Conservation (phyloP, 2,329 filamentous ascomycete genomes). For the Paecilomyces variotii region DNA sequence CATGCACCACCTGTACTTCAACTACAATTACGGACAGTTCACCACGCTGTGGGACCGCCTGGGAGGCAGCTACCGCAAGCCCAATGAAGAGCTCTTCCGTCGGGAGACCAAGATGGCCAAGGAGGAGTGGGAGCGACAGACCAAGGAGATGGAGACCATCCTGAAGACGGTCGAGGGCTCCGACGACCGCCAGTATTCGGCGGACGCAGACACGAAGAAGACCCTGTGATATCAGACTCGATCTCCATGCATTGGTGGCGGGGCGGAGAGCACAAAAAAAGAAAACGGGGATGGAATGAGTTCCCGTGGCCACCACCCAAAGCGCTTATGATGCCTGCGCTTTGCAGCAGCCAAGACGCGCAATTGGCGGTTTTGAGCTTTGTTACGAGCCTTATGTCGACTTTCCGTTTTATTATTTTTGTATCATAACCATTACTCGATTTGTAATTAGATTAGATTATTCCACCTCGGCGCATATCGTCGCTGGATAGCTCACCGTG, state of each 20-base stretch:
- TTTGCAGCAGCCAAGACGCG: not conserved
- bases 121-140: conserved; percentile 70
- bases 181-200: conserved; percentile 38
- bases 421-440: not conserved
- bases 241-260: not conserved
- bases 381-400: not conserved
- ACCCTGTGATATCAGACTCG: conserved; percentile 17
- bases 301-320: not conserved
- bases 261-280: not conserved
- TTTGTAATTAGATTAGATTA: not conserved
- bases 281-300: not conserved
- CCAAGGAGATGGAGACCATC: conserved; percentile 65
- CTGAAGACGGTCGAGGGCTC: conserved; percentile 64
- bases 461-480: not conserved
- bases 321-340: not conserved
- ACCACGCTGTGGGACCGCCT: conserved; percentile 87
- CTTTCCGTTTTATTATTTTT: not conserved
- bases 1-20: conserved; percentile 80
- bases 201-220: conserved; percentile 28
- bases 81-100: conserved; percentile 76
- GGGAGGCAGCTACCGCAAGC: conserved; percentile 77
- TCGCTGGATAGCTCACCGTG: not conserved
- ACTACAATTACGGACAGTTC: conserved; percentile 93
- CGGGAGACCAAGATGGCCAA: conserved; percentile 79
- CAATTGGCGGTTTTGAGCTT: not conserved